A percentile compares a stretch with the other conserved stretches of the same genome.
Conservation (phyloP, 306 rosid genomes). For the Chamaecrista fasciculata region DNA sequence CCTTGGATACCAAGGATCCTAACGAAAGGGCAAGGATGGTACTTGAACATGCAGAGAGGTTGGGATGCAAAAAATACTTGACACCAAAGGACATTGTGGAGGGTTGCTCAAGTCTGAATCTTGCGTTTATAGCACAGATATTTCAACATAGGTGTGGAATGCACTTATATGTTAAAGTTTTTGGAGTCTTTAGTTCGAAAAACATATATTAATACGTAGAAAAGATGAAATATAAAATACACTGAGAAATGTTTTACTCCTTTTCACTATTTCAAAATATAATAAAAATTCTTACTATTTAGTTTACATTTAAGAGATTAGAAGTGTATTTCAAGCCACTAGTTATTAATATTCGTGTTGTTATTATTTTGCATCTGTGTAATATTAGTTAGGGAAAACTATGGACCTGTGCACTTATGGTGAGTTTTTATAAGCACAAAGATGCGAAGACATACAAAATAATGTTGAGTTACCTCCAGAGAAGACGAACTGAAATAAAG, state of each 20-base stretch:
- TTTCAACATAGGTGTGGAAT: constrained; percentile 76
- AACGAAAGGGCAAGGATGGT: constrained; percentile 69
- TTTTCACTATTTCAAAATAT: too few relatives aligned
- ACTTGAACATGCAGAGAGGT: constrained; percentile 94
- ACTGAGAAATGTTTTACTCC: too few relatives aligned
- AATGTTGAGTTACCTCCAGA: neutral
- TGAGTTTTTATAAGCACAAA: neutral
- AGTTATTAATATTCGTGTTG: too few relatives aligned
- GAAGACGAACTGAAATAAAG: too few relatives aligned
- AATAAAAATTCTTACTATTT: too few relatives aligned
- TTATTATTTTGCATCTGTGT: too few relatives aligned
- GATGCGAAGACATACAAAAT: neutral
- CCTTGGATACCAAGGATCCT: constrained; percentile 75
- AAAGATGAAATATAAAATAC: too few relatives aligned
- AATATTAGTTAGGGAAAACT: neutral
- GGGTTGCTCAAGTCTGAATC: constrained; percentile 83
- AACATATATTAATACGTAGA: too few relatives aligned
- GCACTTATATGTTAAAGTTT: too few relatives aligned
- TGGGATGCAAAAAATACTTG: constrained; percentile 90
- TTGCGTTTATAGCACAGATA: constrained; percentile 92
- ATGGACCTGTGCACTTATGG: neutral
- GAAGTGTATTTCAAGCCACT: too few relatives aligned
- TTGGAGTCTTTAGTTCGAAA: too few relatives aligned
- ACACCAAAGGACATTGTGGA: constrained; percentile 74
- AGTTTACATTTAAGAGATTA: too few relatives aligned